Evolutionary conservation across 192 early-diverging fungal species (phyloP).

Genomic region (Thamnidium elegans): DNA sequence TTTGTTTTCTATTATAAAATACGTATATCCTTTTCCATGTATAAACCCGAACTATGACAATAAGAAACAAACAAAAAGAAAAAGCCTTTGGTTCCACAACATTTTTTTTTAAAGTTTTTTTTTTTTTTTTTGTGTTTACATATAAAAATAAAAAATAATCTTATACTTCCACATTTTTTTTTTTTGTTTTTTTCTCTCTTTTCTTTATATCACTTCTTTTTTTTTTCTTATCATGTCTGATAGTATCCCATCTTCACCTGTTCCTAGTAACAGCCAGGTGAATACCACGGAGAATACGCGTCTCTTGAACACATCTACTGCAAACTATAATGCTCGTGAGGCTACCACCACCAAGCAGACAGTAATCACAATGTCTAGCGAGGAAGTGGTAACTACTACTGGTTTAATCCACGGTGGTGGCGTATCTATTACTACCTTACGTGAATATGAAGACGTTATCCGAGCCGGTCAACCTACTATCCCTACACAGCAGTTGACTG

Average conservation of each 20-base stretch:
- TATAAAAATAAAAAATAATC: neutral
- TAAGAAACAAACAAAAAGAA: no score
- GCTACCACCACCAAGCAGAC: neutral
- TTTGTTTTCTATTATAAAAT: no score
- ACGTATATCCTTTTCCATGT: no score
- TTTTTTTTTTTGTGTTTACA: neutral
- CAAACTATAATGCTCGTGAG: neutral
- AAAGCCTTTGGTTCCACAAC: no score
- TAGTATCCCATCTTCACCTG: conserved; percentile 10
- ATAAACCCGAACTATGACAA: no score
- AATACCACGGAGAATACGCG: conserved; percentile 7
- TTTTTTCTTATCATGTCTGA: no score
- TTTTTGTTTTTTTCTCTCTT: neutral
- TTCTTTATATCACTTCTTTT: no score
- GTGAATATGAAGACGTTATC: neutral
- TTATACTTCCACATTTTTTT: neutral
- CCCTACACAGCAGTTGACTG: conserved; percentile 11
- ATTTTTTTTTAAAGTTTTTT: no score
- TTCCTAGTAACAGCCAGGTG: neutral
- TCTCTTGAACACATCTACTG: neutral
- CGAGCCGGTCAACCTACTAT: neutral
- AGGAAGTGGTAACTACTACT: neutral
- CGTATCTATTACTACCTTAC: no score
- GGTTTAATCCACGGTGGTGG: neutral
- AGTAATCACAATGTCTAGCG: neutral